These are phyloP conservation scores for Penicillium griseofulvum DNA, from an alignment of 2,329 filamentous ascomycete genomes.

Conservation along the genomic window DNA sequence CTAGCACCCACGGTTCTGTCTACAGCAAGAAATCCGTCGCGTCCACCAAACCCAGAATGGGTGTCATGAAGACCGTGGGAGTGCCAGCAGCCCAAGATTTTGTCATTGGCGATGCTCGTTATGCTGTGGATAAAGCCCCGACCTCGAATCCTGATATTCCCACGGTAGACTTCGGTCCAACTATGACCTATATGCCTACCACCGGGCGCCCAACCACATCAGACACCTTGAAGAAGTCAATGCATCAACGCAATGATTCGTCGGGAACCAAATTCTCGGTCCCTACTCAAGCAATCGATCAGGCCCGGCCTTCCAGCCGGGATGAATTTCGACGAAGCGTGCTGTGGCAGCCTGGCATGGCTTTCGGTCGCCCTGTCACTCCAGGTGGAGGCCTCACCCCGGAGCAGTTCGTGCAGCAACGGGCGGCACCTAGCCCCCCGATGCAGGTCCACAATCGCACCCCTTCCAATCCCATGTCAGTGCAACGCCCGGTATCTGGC, in stretches of 20 bases:
- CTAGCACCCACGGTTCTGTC: conserved; percentile 63
- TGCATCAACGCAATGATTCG: conserved; percentile 33
- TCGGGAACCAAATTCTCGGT: conserved; percentile 28
- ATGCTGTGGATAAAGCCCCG: conserved; percentile 35
- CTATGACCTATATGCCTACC: conserved; percentile 63
- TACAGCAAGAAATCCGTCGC: conserved; percentile 42
- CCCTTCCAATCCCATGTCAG: conserved; percentile 50
- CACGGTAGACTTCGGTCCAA: conserved; percentile 80
- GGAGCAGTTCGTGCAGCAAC: conserved; percentile 81
- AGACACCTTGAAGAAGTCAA: conserved; percentile 47
- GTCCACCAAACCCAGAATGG: conserved; percentile 65
- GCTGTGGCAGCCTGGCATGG: conserved; percentile 74
- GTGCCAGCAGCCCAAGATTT: conserved; percentile 45
- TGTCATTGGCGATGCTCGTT: conserved; percentile 49
- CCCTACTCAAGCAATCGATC: conserved; percentile 28
- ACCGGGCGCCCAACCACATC: conserved; percentile 56
- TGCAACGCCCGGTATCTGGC: conserved; percentile 35
- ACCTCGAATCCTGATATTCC: conserved; percentile 60
- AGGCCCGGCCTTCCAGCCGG: conserved; percentile 42
- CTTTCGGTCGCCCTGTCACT: conserved; percentile 47
- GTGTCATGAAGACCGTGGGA: conserved; percentile 76
- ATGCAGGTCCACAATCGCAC: conserved; percentile 61
- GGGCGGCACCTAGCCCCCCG: conserved; percentile 59
- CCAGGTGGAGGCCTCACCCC: conserved; percentile 62
- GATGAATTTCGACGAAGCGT: conserved; percentile 63